Conservation (phyloP, 176 grass and related monocot genomes). For the Aegilops longissima region DNA sequence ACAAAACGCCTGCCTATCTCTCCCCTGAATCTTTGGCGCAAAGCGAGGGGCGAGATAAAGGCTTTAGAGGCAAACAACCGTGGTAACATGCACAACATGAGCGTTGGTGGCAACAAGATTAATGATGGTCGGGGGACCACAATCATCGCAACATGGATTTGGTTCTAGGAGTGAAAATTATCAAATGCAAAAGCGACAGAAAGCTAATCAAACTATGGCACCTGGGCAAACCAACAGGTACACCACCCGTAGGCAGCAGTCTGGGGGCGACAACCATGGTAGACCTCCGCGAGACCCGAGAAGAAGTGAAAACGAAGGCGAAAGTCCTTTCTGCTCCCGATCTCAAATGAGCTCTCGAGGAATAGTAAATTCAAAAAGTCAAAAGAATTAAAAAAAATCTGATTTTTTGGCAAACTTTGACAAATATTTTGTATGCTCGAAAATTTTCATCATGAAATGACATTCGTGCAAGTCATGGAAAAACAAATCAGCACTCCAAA, state of each 20-base stretch:
- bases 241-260: neutral
- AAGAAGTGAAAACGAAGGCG: neutral
- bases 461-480: no score
- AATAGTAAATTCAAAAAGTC: no score
- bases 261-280: constrained; percentile 31
- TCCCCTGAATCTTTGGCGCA: no score
- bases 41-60: no score
- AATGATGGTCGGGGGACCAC: constrained; percentile 1
- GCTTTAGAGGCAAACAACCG: neutral
- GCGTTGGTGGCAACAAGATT: neutral
- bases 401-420: no score
- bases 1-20: no score
- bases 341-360: no score
- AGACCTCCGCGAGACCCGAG: constrained; percentile 11
- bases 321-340: no score
- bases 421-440: no score
- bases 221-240: constrained; percentile 37
- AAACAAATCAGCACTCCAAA: neutral
- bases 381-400: no score
- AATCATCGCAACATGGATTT: neutral
- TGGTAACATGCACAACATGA: neutral
- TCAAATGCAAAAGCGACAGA: neutral
- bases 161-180: neutral
- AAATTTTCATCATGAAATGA: no score
- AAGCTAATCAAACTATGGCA: neutral